Base-by-base conservation (phyloP, 73 alveolate species). In the Diophrys sp. region DNA sequence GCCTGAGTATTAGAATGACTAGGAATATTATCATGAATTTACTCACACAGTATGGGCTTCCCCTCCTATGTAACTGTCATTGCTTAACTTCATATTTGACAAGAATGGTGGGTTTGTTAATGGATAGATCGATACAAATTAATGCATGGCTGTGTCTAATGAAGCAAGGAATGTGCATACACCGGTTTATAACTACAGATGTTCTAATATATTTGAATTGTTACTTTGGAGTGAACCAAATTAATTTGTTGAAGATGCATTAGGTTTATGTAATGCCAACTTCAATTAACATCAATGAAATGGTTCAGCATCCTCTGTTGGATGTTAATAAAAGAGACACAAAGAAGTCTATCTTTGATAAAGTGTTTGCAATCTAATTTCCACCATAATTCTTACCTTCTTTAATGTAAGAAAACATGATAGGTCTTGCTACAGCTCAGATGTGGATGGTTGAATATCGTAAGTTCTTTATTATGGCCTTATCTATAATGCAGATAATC, bases 381-480 rank as follows among this genome's bases (percentile, higher is more conserved):
- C 85, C 85, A 1, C 57, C 77, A 27, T n/a, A 33, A 30, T 77
- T 77, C 44, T 27, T 27, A 14, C 32, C 30, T 27, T 66, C 27
- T 27, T 56, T 85, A n/a, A 74, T 66, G 71, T 11, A 57, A 1
- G 84, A 86, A 31, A 75, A 72, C 31, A 23, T 79, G 76, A 33
- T 86, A 0, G 69, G 33, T 23, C 68, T 44, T 0, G 29, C 56
- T 5, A 67, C 68, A 0, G 82, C 71, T 28, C 23, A 86, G 30
- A 29, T 55, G 33, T 86, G 84, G 78, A 44, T 86, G 2, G 23
- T 32, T 5, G 93, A 86, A 44, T 86, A 86, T 83, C 73, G 78
- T 56, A 79, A 74, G 56, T 86, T 67, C 72, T 71, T 86, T 1
- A 25, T 86, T 2, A 56, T 86, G 89, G 77, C 75, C 23, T n/a